Base-by-base conservation (phyloP, 257 asterid species). In the Capsicum chinense region DNA sequence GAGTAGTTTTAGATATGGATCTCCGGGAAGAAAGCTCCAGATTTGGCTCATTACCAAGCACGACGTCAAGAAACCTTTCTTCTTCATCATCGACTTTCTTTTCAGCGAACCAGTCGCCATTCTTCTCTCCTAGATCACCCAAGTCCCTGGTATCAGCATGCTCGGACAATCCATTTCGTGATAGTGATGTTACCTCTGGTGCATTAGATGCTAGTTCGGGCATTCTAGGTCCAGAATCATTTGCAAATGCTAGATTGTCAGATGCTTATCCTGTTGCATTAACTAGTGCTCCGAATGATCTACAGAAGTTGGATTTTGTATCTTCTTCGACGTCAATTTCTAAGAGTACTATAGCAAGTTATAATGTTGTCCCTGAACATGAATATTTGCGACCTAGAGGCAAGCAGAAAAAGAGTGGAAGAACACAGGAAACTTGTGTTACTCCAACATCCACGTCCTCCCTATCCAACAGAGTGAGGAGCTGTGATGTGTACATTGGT, bases 31-130 rank as follows among this genome's bases (percentile, higher is more conserved):
- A 95, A 50, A 91, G 89, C 68, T 83, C 91, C 62, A 92, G 92
- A 85, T 87, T 90, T 71, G 89, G 86, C 39, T 82, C 89, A 5
- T 87, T 94, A n/a, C 92, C 95, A 13, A 84, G 84, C 82, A 89
- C 92, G n/a, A 89, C 98, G 50, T 88, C 90, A 50, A 90, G 98
- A 89, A 97, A 92, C 87, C 87, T 94, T 33, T 97, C 99, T 15
- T 95, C 99, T 5, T 93, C 99, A 8, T 97, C 99, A 9, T 95
- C 98, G 5, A 90, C 95, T 56, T 95, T 97, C 89, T 95, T 91
- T 86, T 97, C 99, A 5, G 99, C 99, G 12, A 92, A 92, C 71
- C 99, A 97, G 79, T 97, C 99, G 0, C 98, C 99, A 7, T 92
- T 94, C 89, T 90, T 94, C 90, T 95, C 99, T 60, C 99, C 99